Evolutionary conservation across 192 early-diverging fungal species (phyloP), one percentile per base, ranked within the genome.

Genomic region (Thamnidium elegans): DNA sequence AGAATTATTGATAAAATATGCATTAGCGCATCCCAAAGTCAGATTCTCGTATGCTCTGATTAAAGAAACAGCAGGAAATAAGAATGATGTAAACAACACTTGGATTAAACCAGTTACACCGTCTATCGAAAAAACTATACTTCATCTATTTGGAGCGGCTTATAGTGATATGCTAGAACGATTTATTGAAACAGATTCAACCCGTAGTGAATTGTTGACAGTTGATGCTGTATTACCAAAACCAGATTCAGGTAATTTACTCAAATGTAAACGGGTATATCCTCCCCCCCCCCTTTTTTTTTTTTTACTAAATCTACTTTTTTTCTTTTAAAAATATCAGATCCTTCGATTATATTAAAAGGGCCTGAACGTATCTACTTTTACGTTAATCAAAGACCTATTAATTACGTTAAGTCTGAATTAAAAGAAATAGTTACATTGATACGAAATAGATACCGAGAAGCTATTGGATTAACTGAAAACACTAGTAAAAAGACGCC

Each of bases 301-400:
- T 26, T 26, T 26, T 26, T 26, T 26, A 11, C 34, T 26, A 14
- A 31, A 9, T 7, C 8, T 52, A n/a, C n/a, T n/a, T n/a, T n/a
- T n/a, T n/a, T n/a, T n/a, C n/a, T 23, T 17, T 13, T 3, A 45
- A 30, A 21, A 19, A n/a, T 20, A 50, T 54, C 50, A 75, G 77
- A 63, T 20, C 67, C 69, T 21, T 23, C 19, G 1, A 11, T 62
- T 13, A 53, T 71, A 15, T 72, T 55, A 21, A 66, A 63, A 20
- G 65, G 63, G 13, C 13, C 15, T 8, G 73, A 75, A 43, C 62
- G 44, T 56, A 58, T 65, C 4, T 78, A 69, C 55, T 51, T 78
- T 31, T 75, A 75, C 43, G 66, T 75, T 7, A 78, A 78, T 44
- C 50, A 59, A 26, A 70, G 73, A 50, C 77, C 77, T 0, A 70